Conservation (phyloP, 495 filamentous ascomycete genomes). For the Aspergillus saccharolyticus region DNA sequence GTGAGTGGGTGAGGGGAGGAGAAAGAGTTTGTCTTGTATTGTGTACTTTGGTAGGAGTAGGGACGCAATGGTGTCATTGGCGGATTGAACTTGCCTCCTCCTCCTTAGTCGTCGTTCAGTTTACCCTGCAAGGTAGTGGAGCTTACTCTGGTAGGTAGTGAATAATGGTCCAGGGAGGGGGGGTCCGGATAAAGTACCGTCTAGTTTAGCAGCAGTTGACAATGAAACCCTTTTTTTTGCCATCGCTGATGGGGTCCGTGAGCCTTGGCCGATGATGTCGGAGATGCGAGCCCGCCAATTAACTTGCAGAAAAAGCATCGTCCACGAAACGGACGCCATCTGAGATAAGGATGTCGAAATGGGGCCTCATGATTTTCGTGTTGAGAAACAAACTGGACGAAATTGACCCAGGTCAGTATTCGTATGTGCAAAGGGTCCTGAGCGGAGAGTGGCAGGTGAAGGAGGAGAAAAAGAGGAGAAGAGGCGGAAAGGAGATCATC, state of each 20-base stretch:
- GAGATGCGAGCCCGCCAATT: not conserved
- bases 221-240: not conserved
- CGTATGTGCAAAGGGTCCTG: not conserved
- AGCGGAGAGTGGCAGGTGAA: not conserved
- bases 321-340: no score
- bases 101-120: not conserved
- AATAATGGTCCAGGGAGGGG: not conserved
- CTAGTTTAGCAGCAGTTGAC: not conserved
- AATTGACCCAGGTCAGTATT: not conserved
- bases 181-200: not conserved
- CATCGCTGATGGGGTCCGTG: not conserved
- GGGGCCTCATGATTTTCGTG: not conserved
- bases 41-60: not conserved
- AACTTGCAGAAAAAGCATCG: not conserved
- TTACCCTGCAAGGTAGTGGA: not conserved
- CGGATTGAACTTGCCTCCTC: not conserved
- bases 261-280: not conserved
- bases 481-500: no score
- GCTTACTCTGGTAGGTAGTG: no score
- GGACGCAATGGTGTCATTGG: not conserved
- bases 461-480: not conserved
- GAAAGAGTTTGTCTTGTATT: no score
- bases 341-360: no score
- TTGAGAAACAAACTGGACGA: not conserved
- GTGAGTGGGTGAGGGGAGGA: conserved; percentile 23